A percentile compares a stretch with the other conserved stretches of the same genome.
Evolutionary conservation across 2,329 filamentous ascomycete genomes (phyloP).

Genomic region (Claviceps fusiformis): DNA sequence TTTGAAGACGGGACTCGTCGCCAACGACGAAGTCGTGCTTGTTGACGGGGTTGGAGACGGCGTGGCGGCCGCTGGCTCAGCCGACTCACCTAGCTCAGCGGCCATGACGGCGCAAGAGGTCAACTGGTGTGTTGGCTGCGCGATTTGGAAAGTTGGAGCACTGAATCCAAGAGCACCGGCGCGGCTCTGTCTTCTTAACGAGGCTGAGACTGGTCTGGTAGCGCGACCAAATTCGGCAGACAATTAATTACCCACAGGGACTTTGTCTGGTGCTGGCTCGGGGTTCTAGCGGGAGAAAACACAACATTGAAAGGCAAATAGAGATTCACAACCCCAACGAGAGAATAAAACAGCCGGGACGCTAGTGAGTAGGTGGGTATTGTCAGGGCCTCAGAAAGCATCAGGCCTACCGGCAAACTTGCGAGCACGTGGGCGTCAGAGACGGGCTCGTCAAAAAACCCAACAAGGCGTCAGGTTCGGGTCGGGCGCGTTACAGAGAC

Average conservation of each 20-base stretch:
- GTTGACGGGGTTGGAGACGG: neutral
- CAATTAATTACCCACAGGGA: too few species aligned
- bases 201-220: neutral
- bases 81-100: neutral
- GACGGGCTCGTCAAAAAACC: neutral
- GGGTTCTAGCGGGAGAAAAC: too few species aligned
- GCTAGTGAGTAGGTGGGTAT: too few species aligned
- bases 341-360: too few species aligned
- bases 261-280: too few species aligned
- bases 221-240: too few species aligned
- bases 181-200: neutral
- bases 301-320: too few species aligned
- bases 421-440: neutral
- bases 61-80: neutral
- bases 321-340: too few species aligned
- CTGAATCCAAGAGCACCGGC: neutral
- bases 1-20: conserved; percentile 6
- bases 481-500: too few species aligned
- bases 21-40: neutral
- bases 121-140: neutral
- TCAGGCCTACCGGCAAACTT: too few species aligned
- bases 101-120: neutral
- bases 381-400: too few species aligned
- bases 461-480: neutral
- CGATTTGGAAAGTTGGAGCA: neutral